Evolutionary conservation across 345 rosid genomes (phyloP).

Genomic region (Abelmoschus esculentus): DNA sequence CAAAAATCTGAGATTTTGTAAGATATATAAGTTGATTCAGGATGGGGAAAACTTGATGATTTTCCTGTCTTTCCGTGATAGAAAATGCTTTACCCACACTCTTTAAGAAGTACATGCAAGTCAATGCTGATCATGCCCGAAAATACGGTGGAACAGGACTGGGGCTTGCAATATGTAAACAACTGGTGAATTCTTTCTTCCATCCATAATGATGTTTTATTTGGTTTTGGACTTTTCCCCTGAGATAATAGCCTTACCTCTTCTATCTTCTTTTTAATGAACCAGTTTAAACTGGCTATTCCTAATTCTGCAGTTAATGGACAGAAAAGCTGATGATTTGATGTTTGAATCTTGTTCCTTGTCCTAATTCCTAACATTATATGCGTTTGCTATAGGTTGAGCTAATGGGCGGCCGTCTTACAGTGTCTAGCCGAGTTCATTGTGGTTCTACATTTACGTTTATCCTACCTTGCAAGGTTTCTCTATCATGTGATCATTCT

Average conservation of each 20-base stretch:
- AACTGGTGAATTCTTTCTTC: conserved; percentile 48
- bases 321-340: not conserved
- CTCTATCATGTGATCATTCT: conserved; percentile 43
- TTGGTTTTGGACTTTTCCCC: not conserved
- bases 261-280: not conserved
- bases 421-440: conserved; percentile 73
- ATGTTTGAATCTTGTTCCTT: not conserved
- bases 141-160: conserved; percentile 96
- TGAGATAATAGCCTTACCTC: no score
- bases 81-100: conserved; percentile 83
- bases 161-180: conserved; percentile 96
- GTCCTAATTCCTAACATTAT: conserved; percentile 7
- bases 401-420: conserved; percentile 91
- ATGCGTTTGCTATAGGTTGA: conserved; percentile 50
- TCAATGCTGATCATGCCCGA: conserved; percentile 82
- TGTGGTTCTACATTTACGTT: conserved; percentile 88
- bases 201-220: not conserved
- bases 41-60: not conserved
- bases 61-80: conserved; percentile 25
- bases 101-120: conserved; percentile 57
- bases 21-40: not conserved
- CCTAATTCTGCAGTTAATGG: not conserved
- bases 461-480: conserved; percentile 69
- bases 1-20: not conserved
- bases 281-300: not conserved